These are phyloP conservation scores for Esteya vermicola DNA, from an alignment of 2,329 filamentous ascomycete species.

Conservation along the genomic window DNA sequence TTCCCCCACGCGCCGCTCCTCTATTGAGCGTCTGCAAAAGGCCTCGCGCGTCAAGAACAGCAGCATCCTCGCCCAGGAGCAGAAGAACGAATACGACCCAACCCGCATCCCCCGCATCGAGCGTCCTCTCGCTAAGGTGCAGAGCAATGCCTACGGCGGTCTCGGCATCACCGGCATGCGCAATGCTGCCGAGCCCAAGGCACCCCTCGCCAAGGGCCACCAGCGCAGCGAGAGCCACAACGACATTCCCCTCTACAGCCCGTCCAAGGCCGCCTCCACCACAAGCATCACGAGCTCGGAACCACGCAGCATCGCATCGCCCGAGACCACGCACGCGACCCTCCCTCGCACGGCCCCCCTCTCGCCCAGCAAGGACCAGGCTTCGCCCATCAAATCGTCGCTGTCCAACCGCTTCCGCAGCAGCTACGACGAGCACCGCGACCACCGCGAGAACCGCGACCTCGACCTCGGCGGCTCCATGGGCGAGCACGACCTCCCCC, in stretches of 20 bases:
- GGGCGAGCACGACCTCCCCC: slow-evolving; percentile 44
- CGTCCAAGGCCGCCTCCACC: slow-evolving; percentile 28
- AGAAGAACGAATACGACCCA: slow-evolving; percentile 86
- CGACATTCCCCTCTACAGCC: slow-evolving; percentile 42
- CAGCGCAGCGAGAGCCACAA: slow-evolving; percentile 44
- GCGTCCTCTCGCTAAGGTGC: slow-evolving; percentile 64
- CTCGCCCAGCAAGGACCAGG: slow-evolving; percentile 54
- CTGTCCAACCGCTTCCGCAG: slow-evolving; percentile 56
- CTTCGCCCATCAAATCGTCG: slow-evolving; percentile 81
- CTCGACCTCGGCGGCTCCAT: slow-evolving; percentile 53
- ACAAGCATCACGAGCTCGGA: no score
- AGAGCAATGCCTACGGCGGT: slow-evolving; percentile 55
- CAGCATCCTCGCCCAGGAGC: slow-evolving; percentile 88
- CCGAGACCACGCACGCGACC: slow-evolving; percentile 13
- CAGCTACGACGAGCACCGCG: slow-evolving; percentile 52
- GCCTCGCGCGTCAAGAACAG: slow-evolving; percentile 96
- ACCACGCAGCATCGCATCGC: no score
- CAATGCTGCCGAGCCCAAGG: slow-evolving; percentile 30
- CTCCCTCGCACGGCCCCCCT: slow-evolving; percentile 17
- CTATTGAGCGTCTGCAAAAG: slow-evolving; percentile 88
- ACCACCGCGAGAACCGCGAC: slow-evolving; percentile 54
- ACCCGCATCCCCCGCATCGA: slow-evolving; percentile 63
- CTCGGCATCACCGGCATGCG: slow-evolving; percentile 38
- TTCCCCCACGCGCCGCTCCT: slow-evolving; percentile 67
- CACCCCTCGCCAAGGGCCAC: slow-evolving; percentile 25